These are phyloP conservation scores for Perkinsus olseni DNA, from an alignment of 169 alveolate species.

Conservation along the genomic window DNA sequence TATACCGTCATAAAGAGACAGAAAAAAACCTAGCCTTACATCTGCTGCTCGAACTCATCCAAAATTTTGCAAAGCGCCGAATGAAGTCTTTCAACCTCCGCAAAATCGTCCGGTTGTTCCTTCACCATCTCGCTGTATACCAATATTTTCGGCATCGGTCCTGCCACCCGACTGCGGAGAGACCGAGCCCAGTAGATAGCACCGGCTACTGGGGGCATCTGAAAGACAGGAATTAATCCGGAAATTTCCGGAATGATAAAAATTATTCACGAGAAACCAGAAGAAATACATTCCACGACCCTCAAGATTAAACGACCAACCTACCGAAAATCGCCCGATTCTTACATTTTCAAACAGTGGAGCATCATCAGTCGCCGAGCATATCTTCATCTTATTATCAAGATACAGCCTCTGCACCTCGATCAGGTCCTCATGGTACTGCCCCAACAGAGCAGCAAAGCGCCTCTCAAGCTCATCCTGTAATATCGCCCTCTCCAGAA, in stretches of 20 bases:
- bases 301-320: no score
- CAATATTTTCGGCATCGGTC: constrained; percentile 75
- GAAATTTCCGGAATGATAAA: no score
- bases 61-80: constrained; percentile 60
- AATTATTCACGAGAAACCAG: no score
- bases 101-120: constrained; percentile 75
- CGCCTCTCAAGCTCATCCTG: constrained; percentile 83
- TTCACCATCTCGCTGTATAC: constrained; percentile 58
- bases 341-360: constrained; percentile 40
- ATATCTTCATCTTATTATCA: constrained; percentile 65
- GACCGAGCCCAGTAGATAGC: constrained; percentile 85
- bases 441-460: constrained; percentile 68
- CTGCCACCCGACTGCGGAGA: constrained; percentile 68
- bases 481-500: constrained; percentile 77
- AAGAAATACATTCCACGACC: no score
- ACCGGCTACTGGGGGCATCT: constrained; percentile 92
- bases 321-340: not conserved
- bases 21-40: not conserved
- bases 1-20: no score
- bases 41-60: constrained; percentile 67
- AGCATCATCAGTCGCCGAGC: constrained; percentile 59
- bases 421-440: constrained; percentile 70
- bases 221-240: constrained; percentile 32
- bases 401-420: constrained; percentile 61
- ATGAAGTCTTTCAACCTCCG: constrained; percentile 70